phyloP scores from a whole-genome alignment of 371 early-diverging fungal species.

The Haplosporangium sp. region DNA sequence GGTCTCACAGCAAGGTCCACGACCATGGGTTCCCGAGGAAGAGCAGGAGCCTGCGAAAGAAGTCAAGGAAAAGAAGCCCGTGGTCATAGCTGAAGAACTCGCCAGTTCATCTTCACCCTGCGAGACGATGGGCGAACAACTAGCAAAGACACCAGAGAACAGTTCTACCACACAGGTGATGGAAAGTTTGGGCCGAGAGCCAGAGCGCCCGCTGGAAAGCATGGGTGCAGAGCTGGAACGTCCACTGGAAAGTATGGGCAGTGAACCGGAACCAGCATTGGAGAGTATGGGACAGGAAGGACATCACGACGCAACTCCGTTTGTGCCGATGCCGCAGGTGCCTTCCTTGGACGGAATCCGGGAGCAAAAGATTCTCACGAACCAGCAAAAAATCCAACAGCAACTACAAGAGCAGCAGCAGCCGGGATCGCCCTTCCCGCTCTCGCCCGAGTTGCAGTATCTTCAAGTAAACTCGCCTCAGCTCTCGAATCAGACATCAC shows the following conservation, averaged over 20 bases:
- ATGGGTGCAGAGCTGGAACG: background rate
- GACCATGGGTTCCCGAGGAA: constrained; percentile 23
- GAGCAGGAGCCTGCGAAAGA: constrained; percentile 1
- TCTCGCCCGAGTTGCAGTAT: constrained; percentile 43
- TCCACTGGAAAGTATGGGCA: constrained; percentile 32
- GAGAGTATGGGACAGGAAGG: constrained; percentile 46
- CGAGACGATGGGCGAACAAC: constrained; percentile 15
- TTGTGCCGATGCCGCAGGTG: constrained; percentile 14
- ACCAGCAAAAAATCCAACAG: constrained; percentile 18
- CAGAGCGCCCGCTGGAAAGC: constrained; percentile 16
- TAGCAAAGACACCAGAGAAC: background rate
- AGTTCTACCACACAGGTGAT: background rate
- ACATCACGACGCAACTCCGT: background rate
- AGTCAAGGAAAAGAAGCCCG: background rate
- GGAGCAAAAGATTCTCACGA: constrained; percentile 12
- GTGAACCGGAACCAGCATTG: constrained; percentile 16
- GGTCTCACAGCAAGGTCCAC: constrained; percentile 26
- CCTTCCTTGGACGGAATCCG: constrained; percentile 16
- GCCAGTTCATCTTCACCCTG: constrained; percentile 4
- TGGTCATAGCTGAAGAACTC: constrained; percentile 16
- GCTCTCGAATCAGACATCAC: constrained; percentile 6
- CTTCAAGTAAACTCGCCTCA: constrained; percentile 34
- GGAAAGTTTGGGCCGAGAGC: no score
- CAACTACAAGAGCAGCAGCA: constrained; percentile 15
- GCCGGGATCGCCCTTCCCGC: constrained; percentile 19